Base-by-base conservation (phyloP, 768 basidiomycete species). In the Tylopilus rubrobrunneus region DNA sequence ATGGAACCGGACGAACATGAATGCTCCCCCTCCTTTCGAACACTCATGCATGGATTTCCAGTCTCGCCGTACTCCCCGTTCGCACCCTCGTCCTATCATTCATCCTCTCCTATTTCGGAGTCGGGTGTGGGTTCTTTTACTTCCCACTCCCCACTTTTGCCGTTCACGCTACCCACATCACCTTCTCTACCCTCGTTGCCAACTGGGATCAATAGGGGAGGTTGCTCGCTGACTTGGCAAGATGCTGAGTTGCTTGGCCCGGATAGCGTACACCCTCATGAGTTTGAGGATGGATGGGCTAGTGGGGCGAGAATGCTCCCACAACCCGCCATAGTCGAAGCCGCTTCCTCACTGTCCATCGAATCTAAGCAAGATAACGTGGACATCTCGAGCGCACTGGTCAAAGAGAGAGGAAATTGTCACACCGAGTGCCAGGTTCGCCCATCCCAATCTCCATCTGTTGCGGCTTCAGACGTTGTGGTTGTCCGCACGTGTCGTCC, bases 401-500 rank as follows among this genome's bases (percentile, higher is more conserved):
- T 40, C 23, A 39, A 56, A 51, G 56, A 56, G 28, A 51, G 41
- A 10, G 55, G 23, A 36, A 33, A 42, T 34, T 46, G 54, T 45
- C 44, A 43, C 40, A 28, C 29, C 15, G 56, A 51, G 43, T 50
- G 46, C 48, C 47, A 29, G 40, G 15, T 52, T 8, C 19, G 14
- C 8, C 47, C 53, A 21, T 45, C 31, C 14, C 48, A 44, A 19
- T 45, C 45, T 11, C 34, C 62, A 8, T 49, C 59, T 40, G 37
- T 25, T 14, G 45, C 36, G 45, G 57, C 15, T 11, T 36, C 65
- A 47, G 58, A 76, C 37, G 66, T 71, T 17, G 76, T 84, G 33
- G 77, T 87, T 3, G 81, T 87, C 34, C 79, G 76, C 65, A 86
- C 87, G 45, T 83, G 83, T 59, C 74, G 79, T 57, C 85, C 84